These are phyloP conservation scores for Ogataea siamensis DNA, from an alignment of 805 yeast genomes.

Conservation along the genomic window DNA sequence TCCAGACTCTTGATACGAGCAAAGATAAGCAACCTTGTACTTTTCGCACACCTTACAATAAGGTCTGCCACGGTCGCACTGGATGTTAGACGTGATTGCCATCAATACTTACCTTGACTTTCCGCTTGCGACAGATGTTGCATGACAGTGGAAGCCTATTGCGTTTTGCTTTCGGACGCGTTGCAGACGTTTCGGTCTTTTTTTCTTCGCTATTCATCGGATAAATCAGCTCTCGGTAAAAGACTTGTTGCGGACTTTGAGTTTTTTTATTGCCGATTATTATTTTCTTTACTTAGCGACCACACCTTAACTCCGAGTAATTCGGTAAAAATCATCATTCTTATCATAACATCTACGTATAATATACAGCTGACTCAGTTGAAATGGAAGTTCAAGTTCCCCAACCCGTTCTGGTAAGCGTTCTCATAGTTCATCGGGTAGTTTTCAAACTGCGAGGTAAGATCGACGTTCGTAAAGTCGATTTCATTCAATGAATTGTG, in stretches of 20 bases:
- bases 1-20: constrained; percentile 32
- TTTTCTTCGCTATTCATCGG: not conserved
- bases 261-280: constrained; percentile 12
- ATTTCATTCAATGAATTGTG: constrained; percentile 37
- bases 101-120: constrained; percentile 39
- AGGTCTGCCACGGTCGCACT: constrained; percentile 38
- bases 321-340: not conserved
- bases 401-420: constrained; percentile 16
- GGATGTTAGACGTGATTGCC: constrained; percentile 1
- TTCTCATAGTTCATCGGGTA: constrained; percentile 16
- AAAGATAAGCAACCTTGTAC: constrained; percentile 29
- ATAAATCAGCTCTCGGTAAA: not conserved
- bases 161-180: constrained; percentile 31
- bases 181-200: not conserved
- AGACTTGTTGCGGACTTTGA: constrained; percentile 2
- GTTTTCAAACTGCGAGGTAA: constrained; percentile 28
- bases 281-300: not conserved
- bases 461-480: constrained; percentile 39
- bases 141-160: constrained; percentile 46
- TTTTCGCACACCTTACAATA: constrained; percentile 34
- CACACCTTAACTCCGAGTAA: constrained; percentile 6
- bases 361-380: not conserved
- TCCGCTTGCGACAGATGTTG: constrained; percentile 45
- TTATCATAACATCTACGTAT: constrained; percentile 4
- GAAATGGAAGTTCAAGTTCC: constrained; percentile 20